Evolutionary conservation across 2,329 filamentous ascomycete genomes (phyloP).

Genomic region (Fusarium coffeatum): DNA sequence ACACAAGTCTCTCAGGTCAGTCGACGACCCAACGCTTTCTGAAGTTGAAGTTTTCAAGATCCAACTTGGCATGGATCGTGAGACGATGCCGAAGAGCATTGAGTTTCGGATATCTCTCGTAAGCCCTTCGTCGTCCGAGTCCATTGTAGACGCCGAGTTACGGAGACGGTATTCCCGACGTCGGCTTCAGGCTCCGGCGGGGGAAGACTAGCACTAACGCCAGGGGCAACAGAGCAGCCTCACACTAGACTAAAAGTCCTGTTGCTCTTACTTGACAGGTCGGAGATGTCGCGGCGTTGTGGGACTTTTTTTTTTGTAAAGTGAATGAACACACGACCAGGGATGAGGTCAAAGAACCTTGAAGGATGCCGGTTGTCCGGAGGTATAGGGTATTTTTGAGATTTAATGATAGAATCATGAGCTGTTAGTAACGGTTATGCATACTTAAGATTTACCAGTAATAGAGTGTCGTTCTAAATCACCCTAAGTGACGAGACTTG

Average conservation of each 20-base stretch:
- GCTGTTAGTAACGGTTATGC: not conserved
- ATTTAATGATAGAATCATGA: not conserved
- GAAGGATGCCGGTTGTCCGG: constrained; percentile 18
- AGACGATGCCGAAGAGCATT: not conserved
- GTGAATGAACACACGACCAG: not conserved
- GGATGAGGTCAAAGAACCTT: constrained; percentile 27
- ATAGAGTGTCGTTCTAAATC: not conserved
- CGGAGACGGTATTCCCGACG: constrained; percentile 13
- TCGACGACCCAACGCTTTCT: not conserved
- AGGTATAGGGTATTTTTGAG: not conserved
- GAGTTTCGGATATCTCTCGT: not conserved
- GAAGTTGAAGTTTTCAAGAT: not conserved
- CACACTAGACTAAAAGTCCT: not conserved
- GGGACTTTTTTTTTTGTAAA: not conserved
- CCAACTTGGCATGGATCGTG: not conserved
- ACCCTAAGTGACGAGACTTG: not conserved
- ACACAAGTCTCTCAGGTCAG: not conserved
- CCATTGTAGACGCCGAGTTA: constrained; percentile 1
- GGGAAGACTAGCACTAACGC: constrained; percentile 4
- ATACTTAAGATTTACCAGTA: not conserved
- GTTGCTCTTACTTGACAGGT: constrained; percentile 3
- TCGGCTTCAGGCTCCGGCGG: constrained; percentile 22
- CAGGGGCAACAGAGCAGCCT: constrained; percentile 13
- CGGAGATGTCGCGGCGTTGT: constrained; percentile 37
- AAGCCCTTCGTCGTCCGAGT: not conserved